phyloP scores from a whole-genome alignment of 306 rosid genomes.

The Quercus cerris region DNA sequence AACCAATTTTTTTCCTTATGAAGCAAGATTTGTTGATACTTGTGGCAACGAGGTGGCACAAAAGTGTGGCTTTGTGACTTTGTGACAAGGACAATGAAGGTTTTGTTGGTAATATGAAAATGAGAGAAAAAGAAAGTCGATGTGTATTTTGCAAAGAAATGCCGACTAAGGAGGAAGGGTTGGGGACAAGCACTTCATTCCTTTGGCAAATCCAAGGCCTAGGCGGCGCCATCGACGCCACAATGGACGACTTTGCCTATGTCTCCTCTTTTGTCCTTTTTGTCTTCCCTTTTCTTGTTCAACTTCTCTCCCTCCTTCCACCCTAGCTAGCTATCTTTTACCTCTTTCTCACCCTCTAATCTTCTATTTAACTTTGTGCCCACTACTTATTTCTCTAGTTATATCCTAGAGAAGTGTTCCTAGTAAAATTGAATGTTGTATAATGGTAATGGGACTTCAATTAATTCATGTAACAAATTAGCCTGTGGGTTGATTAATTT shows the following conservation, averaged over 20 bases:
- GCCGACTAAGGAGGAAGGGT: constrained; percentile 27
- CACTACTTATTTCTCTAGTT: not conserved
- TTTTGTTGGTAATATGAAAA: not conserved
- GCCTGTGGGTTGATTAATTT: too few species aligned
- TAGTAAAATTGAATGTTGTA: not conserved
- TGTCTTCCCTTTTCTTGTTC: constrained; percentile 8
- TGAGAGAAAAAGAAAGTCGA: not conserved
- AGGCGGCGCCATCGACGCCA: constrained; percentile 42
- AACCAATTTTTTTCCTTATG: not conserved
- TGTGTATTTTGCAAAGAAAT: constrained; percentile 20
- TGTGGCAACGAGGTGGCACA: not conserved
- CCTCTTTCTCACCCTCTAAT: not conserved
- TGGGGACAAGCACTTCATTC: too few species aligned
- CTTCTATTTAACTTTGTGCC: constrained; percentile 21
- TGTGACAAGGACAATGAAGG: not conserved
- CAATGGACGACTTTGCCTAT: constrained; percentile 59
- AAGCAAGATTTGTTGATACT: not conserved
- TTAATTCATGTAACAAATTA: too few species aligned
- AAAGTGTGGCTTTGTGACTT: not conserved
- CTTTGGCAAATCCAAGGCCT: too few species aligned
- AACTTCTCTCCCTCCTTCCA: not conserved
- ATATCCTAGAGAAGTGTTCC: not conserved
- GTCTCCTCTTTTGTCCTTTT: constrained; percentile 40
- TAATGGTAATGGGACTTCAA: too few species aligned
- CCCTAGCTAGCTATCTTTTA: not conserved